These are phyloP conservation scores for Trichosanthes cucumerina DNA, from an alignment of 306 rosid genomes.

Conservation along the genomic window DNA sequence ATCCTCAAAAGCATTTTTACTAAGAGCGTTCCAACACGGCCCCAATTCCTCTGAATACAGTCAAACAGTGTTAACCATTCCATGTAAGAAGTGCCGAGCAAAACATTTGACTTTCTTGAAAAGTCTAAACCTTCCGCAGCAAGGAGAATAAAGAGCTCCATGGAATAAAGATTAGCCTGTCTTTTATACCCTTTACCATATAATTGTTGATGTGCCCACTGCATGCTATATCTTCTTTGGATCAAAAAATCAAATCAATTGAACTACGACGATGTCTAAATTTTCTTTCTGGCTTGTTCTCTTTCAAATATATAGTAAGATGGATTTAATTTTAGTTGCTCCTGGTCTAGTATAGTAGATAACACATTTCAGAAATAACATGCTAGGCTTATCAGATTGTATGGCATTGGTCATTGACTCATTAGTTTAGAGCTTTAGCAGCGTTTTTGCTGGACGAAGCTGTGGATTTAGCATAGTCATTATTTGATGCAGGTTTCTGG, in stretches of 20 bases:
- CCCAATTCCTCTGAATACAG: background rate
- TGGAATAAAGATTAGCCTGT: background rate
- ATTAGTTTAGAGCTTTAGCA: background rate
- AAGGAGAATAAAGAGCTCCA: background rate
- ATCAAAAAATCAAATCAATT: background rate
- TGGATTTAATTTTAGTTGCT: background rate
- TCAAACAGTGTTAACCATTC: background rate
- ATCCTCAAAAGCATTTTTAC: background rate
- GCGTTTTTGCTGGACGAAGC: background rate
- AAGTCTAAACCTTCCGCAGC: background rate
- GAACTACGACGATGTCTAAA: background rate
- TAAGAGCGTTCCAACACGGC: background rate
- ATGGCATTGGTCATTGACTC: background rate
- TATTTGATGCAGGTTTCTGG: constrained; percentile 31
- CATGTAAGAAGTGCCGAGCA: background rate
- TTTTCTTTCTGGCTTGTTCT: background rate
- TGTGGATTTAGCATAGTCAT: background rate
- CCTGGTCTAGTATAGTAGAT: background rate
- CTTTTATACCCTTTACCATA: background rate
- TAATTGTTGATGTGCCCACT: background rate
- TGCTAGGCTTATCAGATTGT: background rate
- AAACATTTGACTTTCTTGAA: background rate
- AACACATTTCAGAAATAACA: background rate
- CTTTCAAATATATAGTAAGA: background rate
- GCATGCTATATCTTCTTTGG: background rate